These are phyloP conservation scores for Nothophaeocryptopus gaeumannii DNA, from an alignment of 2,329 filamentous ascomycete genomes.

Conservation along the genomic window DNA sequence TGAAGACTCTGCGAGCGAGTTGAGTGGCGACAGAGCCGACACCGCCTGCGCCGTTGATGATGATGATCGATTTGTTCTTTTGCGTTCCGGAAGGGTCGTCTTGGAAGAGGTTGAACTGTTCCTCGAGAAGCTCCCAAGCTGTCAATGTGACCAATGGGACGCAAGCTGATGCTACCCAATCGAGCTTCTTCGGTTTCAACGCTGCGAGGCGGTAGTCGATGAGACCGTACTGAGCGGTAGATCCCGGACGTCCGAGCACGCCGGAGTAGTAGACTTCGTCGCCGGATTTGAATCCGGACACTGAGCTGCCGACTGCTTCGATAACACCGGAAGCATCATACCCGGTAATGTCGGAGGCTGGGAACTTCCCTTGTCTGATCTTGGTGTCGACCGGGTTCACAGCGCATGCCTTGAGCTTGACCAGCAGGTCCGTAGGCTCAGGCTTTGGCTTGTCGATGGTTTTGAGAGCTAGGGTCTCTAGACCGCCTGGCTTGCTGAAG, in stretches of 20 bases:
- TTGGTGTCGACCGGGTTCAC: slow-evolving; percentile 44
- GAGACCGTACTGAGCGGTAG: slow-evolving; percentile 44
- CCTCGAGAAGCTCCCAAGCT: slow-evolving; percentile 45
- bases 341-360: slow-evolving; percentile 38
- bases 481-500: slow-evolving; percentile 1
- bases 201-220: slow-evolving; percentile 42
- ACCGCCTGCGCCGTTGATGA: slow-evolving; percentile 48
- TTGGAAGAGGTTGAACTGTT: slow-evolving; percentile 41
- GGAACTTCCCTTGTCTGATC: slow-evolving; percentile 32
- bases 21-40: slow-evolving; percentile 47
- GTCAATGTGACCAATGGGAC: slow-evolving; percentile 47
- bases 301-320: slow-evolving; percentile 29
- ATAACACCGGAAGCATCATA: slow-evolving; percentile 46
- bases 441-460: slow-evolving; percentile 2
- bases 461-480: slow-evolving; percentile 1
- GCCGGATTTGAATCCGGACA: slow-evolving; percentile 40
- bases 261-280: slow-evolving; percentile 47
- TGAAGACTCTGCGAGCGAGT: slow-evolving; percentile 38
- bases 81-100: slow-evolving; percentile 27
- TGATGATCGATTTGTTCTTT: slow-evolving; percentile 33
- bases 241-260: slow-evolving; percentile 40
- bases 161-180: slow-evolving; percentile 43
- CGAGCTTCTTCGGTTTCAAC: slow-evolving; percentile 40
- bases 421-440: neutral
- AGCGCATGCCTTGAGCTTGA: slow-evolving; percentile 36